A percentile compares a stretch with the other conserved stretches of the same genome.
Evolutionary conservation across 1,284 basidiomycete species (phyloP).

Genomic region (Trametes versicolor): DNA sequence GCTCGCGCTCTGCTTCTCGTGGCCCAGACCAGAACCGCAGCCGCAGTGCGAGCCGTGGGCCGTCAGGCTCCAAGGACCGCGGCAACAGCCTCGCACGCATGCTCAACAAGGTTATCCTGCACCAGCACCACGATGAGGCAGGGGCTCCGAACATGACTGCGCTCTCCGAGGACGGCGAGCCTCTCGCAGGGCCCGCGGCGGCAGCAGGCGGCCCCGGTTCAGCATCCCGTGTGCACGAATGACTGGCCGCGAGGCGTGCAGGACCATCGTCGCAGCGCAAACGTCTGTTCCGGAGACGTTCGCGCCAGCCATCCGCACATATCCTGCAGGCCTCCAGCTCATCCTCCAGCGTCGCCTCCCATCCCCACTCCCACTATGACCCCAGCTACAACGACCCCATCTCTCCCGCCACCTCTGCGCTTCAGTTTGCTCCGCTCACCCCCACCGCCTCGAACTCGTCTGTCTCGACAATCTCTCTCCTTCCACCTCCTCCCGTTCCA

Average conservation of each 20-base stretch:
- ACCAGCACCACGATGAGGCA: slow-evolving; percentile 24
- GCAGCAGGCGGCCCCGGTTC: slow-evolving; percentile 5
- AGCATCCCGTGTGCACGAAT: slow-evolving; percentile 30
- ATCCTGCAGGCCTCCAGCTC: slow-evolving; percentile 28
- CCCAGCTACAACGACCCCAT: background rate
- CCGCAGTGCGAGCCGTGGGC: slow-evolving; percentile 31
- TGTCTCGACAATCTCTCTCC: slow-evolving; percentile 30
- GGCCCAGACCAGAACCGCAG: slow-evolving; percentile 40
- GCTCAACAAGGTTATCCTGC: slow-evolving; percentile 31
- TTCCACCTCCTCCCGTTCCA: slow-evolving; percentile 19
- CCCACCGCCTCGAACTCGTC: slow-evolving; percentile 31
- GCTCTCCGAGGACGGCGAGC: slow-evolving; percentile 21
- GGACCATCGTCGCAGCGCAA: slow-evolving; percentile 32
- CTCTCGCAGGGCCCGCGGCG: background rate
- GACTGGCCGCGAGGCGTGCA: slow-evolving; percentile 42
- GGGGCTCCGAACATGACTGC: slow-evolving; percentile 13
- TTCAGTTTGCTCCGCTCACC: slow-evolving; percentile 24
- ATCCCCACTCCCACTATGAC: background rate
- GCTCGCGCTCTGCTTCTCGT: slow-evolving; percentile 54
- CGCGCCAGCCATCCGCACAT: slow-evolving; percentile 30
- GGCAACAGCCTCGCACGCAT: slow-evolving; percentile 30
- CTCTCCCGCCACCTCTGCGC: slow-evolving; percentile 28
- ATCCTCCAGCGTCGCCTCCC: slow-evolving; percentile 25
- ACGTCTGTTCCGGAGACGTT: slow-evolving; percentile 33
- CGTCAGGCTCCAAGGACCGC: slow-evolving; percentile 30